Evolutionary conservation across 202 grass and related monocot genomes (phyloP).

Genomic region (Schoenoplectus triqueter): DNA sequence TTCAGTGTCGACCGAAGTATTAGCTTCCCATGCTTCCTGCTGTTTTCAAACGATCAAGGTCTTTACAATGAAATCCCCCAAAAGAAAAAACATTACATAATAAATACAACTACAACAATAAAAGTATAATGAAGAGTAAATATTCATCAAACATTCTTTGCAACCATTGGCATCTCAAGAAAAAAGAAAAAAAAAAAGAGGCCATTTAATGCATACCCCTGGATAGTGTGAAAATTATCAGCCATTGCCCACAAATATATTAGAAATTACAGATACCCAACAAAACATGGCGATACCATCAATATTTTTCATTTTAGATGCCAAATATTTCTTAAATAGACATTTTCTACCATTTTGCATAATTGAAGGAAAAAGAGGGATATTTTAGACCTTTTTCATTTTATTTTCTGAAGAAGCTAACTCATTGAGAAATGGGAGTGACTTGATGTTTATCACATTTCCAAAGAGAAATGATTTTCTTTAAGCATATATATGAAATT

Average conservation of each 20-base stretch:
- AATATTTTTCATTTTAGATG: not conserved
- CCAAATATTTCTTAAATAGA: not conserved
- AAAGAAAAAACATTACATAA: conserved; percentile 27
- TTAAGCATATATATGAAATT: not conserved
- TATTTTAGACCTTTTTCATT: not conserved
- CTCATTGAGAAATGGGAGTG: not conserved
- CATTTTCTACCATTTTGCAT: not conserved
- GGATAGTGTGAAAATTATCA: not conserved
- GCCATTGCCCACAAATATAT: not conserved
- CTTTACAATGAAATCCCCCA: conserved; percentile 29
- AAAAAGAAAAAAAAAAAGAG: not conserved
- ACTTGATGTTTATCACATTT: conserved; percentile 4
- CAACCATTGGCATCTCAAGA: not conserved
- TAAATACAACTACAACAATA: not conserved
- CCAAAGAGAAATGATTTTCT: not conserved
- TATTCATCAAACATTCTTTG: not conserved
- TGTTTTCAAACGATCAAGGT: conserved; percentile 35
- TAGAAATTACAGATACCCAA: not conserved
- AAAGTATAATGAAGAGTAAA: not conserved
- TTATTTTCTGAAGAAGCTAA: not conserved
- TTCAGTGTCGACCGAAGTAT: conserved; percentile 7
- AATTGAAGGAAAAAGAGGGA: not conserved
- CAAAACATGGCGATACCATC: not conserved
- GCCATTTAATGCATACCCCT: not conserved
- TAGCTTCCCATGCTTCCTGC: conserved; percentile 22